Percentiles rank a stretch among this genome's conserved stretches.
These are phyloP conservation scores for Neurospora intermedia DNA, from an alignment of 495 filamentous ascomycete species.

Conservation along the genomic window DNA sequence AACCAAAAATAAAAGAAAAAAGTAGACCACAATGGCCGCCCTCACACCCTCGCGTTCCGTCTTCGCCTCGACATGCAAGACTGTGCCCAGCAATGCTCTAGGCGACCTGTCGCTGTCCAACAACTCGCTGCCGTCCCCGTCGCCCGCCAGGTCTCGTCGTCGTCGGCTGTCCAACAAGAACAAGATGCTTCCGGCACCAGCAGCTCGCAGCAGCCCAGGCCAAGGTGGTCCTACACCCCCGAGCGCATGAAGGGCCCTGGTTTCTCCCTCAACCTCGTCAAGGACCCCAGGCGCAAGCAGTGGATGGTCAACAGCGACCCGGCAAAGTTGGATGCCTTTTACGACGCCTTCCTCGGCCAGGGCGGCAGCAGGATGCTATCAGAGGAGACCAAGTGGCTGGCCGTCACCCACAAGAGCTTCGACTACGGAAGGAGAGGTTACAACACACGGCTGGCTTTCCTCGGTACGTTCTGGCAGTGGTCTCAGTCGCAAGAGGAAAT, in stretches of 20 bases:
- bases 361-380: conserved; percentile 61
- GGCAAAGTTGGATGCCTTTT: conserved; percentile 58
- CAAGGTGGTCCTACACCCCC: conserved; percentile 79
- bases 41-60: conserved; percentile 18
- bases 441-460: conserved; percentile 84
- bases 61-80: conserved; percentile 16
- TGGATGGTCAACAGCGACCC: conserved; percentile 70
- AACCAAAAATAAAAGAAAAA: neutral
- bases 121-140: conserved; percentile 1
- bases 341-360: conserved; percentile 57
- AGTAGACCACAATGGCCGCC: conserved; percentile 14
- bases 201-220: conserved; percentile 19
- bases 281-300: conserved; percentile 31
- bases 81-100: conserved; percentile 9
- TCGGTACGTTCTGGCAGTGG: conserved; percentile 48
- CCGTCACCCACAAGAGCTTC: conserved; percentile 96
- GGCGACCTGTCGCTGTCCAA: conserved; percentile 3
- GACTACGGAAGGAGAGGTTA: conserved; percentile 89
- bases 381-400: conserved; percentile 93
- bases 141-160: conserved; percentile 14
- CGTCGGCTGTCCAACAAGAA: conserved; percentile 3
- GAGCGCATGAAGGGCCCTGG: conserved; percentile 61
- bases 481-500: conserved; percentile 41
- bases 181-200: neutral
- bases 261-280: conserved; percentile 43